phyloP scores from a whole-genome alignment of 371 early-diverging fungal species.

The Haplosporangium sp. region DNA sequence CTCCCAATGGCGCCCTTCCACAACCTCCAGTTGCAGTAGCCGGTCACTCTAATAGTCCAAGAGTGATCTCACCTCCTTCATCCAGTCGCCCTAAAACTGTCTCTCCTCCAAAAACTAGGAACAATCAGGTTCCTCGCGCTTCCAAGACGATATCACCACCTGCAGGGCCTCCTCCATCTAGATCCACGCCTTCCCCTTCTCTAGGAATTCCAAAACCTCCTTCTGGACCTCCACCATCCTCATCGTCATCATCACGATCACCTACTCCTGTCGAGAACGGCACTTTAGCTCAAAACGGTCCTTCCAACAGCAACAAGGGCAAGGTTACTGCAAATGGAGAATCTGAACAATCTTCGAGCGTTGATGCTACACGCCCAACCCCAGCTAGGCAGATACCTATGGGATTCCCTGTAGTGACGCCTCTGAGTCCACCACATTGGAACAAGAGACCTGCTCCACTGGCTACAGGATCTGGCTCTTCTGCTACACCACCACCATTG shows the following conservation, averaged over 20 bases:
- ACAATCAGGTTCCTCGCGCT: conserved; percentile 6
- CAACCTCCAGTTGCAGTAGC: conserved; percentile 40
- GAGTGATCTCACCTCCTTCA: conserved; percentile 41
- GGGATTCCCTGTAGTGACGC: conserved; percentile 44
- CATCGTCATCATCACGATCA: conserved; percentile 11
- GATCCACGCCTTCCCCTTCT: conserved; percentile 13
- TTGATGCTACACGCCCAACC: conserved; percentile 32
- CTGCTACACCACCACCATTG: conserved; percentile 12
- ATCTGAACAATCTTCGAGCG: neutral
- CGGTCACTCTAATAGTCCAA: conserved; percentile 34
- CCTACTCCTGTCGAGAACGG: conserved; percentile 7
- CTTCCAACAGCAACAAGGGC: conserved; percentile 5
- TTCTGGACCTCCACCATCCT: conserved; percentile 15
- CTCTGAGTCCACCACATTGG: conserved; percentile 35
- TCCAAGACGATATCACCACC: conserved; percentile 42
- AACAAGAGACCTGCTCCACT: conserved; percentile 13
- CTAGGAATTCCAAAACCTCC: conserved; percentile 23
- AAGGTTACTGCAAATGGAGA: neutral
- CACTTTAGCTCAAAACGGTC: neutral
- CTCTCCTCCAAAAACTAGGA: conserved; percentile 23
- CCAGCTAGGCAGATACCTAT: conserved; percentile 40
- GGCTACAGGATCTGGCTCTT: neutral
- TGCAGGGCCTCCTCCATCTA: conserved; percentile 24
- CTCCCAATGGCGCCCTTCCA: conserved; percentile 39
- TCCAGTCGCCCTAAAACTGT: conserved; percentile 11